These are phyloP conservation scores for Wickerhamomyces ciferrii DNA, from an alignment of 805 yeast species.

Conservation along the genomic window DNA sequence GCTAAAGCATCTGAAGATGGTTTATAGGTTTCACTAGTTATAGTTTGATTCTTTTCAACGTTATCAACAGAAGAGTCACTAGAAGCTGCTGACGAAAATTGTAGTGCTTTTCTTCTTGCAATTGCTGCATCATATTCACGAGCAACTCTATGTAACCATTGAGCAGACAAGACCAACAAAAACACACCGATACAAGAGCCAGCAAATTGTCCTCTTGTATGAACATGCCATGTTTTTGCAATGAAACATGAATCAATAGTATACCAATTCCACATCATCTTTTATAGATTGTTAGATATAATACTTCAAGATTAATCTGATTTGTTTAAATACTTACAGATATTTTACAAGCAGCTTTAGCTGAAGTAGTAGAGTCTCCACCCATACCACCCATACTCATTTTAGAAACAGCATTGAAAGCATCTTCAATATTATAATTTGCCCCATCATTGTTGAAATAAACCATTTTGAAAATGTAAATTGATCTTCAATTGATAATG, in stretches of 20 bases:
- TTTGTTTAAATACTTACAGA: slow-evolving; percentile 11
- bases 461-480: slow-evolving; percentile 14
- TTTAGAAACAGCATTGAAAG: slow-evolving; percentile 9
- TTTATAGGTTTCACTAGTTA: slow-evolving; percentile 3
- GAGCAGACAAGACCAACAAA: slow-evolving; percentile 49
- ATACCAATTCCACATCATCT: slow-evolving; percentile 73
- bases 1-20: slow-evolving; percentile 7
- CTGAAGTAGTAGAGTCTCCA: slow-evolving; percentile 4
- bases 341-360: slow-evolving; percentile 24
- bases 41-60: slow-evolving; percentile 3
- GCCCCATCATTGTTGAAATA: slow-evolving; percentile 36
- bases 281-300: neutral
- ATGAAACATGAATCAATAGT: slow-evolving; percentile 63
- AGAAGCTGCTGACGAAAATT: slow-evolving; percentile 4
- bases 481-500: too few species aligned
- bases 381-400: slow-evolving; percentile 13
- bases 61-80: neutral
- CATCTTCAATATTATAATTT: slow-evolving; percentile 11
- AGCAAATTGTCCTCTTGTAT: slow-evolving; percentile 55
- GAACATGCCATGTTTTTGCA: slow-evolving; percentile 58
- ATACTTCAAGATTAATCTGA: too few species aligned
- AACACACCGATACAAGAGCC: slow-evolving; percentile 73
- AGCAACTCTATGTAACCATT: slow-evolving; percentile 49
- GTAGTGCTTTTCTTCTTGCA: slow-evolving; percentile 17
- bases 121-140: slow-evolving; percentile 46